phyloP scores from a whole-genome alignment of 805 yeast species.

The Kodamaea laetipori region DNA sequence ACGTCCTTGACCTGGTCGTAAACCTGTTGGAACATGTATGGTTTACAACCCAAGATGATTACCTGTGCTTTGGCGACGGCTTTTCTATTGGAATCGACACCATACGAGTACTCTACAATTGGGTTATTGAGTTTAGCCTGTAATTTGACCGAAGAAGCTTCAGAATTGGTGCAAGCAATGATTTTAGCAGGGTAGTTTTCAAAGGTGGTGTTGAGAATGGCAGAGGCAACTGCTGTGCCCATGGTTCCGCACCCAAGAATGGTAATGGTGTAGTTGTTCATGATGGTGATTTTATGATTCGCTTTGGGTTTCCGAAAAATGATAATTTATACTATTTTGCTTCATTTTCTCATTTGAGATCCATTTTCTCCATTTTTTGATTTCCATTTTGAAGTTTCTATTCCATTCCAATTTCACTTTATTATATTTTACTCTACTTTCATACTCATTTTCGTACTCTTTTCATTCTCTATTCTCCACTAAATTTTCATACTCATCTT shows the following conservation, averaged over 20 bases:
- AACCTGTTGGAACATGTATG: constrained; percentile 69
- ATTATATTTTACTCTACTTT: too few species aligned
- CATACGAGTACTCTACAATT: constrained; percentile 54
- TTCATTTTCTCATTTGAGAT: too few species aligned
- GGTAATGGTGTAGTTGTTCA: constrained; percentile 58
- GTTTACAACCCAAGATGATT: constrained; percentile 84
- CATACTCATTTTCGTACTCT: too few species aligned
- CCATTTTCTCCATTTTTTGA: too few species aligned
- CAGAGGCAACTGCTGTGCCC: constrained; percentile 90
- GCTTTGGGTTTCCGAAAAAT: constrained; percentile 3
- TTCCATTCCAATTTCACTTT: too few species aligned
- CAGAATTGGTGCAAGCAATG: constrained; percentile 73
- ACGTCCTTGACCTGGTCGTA: constrained; percentile 50
- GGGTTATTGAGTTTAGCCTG: constrained; percentile 45
- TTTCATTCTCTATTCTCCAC: too few species aligned
- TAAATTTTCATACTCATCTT: too few species aligned
- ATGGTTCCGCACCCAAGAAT: constrained; percentile 93
- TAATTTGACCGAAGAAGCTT: constrained; percentile 38
- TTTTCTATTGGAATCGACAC: constrained; percentile 45
- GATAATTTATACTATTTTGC: neutral
- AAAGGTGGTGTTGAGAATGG: constrained; percentile 57
- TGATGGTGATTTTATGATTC: constrained; percentile 7
- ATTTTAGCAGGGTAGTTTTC: constrained; percentile 67
- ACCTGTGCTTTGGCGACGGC: constrained; percentile 70
- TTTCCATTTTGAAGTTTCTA: too few species aligned